Conservation (phyloP, 257 asterid species). For the Echites panduratus region DNA sequence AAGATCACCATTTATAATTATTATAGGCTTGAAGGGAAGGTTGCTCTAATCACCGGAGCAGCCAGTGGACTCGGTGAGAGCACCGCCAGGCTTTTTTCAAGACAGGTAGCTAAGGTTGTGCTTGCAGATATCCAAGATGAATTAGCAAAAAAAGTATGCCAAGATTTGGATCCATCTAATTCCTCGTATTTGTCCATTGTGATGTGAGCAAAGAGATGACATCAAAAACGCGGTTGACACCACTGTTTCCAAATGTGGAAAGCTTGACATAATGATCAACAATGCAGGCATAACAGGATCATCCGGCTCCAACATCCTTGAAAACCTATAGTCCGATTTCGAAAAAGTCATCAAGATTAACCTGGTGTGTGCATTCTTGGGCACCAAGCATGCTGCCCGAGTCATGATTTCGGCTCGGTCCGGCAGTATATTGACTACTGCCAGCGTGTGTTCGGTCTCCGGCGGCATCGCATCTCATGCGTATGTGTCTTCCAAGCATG, state of each 20-base stretch:
- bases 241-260: conserved; percentile 12
- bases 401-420: not conserved
- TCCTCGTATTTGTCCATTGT: conserved; percentile 2
- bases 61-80: conserved; percentile 19
- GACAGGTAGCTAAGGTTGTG: too few species aligned
- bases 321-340: not conserved
- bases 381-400: too few species aligned
- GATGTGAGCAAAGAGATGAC: conserved; percentile 13
- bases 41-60: conserved; percentile 18
- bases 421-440: conserved; percentile 13
- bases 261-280: conserved; percentile 14
- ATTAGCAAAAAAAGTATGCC: conserved; percentile 2
- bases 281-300: conserved; percentile 10
- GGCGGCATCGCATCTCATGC: conserved; percentile 28
- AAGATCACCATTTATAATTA: too few species aligned
- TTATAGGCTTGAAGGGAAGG: conserved; percentile 20
- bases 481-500: conserved; percentile 32
- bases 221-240: conserved; percentile 10
- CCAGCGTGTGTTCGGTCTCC: not conserved
- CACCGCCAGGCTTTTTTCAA: too few species aligned
- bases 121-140: conserved; percentile 2
- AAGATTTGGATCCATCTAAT: not conserved
- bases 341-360: too few species aligned
- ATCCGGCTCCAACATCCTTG: conserved; percentile 6
- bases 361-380: too few species aligned